Base-by-base conservation (phyloP, 2,329 filamentous ascomycete species). In the Nemania bipapillata region DNA sequence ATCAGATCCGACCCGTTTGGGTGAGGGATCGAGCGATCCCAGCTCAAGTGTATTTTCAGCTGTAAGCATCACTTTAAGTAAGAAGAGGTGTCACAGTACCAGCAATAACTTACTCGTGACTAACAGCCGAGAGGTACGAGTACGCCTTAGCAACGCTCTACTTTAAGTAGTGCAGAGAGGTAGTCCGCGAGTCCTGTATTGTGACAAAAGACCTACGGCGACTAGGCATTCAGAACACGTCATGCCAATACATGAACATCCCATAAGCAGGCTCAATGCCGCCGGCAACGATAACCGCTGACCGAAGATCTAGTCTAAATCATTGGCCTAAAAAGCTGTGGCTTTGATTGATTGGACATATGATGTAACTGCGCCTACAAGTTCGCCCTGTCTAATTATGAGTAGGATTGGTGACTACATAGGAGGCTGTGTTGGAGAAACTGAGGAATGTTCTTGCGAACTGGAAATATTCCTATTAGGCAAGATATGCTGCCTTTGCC, bases 351-450 rank as follows among this genome's bases (percentile, higher is more conserved):
- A 42, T 42, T 56, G 35, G 35, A 15, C 8, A 32, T 32, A 24
- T 56, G 53, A 56, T 32, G 53, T 56, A 56, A 56, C 53, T 26
- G 20, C 35, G 20, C 28, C 22, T 37, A 40, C 12, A 26, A 15
- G 9, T 24, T 56, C 22, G 53, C 35, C 35, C 35, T 15, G 53
- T 20, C 35, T 17, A 17, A 15, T 15, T 28, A 28, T 17, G 22
- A 28, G 40, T n/a, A 17, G 24, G 47, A 50, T 50, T 6, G 22
- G 28, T 28, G 47, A 2, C 47, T 28, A 9, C 8, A 11, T 11
- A 42, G 8, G 37, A 20, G 40, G 4, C 20, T 24, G 45, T 3
- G 8, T 11, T 8, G 1, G 45, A 11, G 7, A 50, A 50, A 1
- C 5, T 6, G 47, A 28, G 45, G 22, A 50, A 28, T 17, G 11